Base-by-base conservation (phyloP, 805 yeast genomes). In the Candida ovalis region DNA sequence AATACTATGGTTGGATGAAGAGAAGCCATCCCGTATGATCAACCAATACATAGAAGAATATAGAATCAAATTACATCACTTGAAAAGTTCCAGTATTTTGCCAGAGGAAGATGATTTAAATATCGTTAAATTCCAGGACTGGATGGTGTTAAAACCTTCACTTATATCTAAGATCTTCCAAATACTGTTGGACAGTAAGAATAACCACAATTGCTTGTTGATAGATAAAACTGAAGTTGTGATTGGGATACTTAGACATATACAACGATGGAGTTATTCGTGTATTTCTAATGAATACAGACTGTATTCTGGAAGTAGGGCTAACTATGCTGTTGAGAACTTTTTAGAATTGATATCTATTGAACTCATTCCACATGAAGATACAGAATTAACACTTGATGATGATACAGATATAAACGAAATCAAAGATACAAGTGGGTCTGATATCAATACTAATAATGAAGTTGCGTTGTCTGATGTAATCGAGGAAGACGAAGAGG, bases 191-290 rank as follows among this genome's bases (percentile, higher is more conserved):
- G 82, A 92, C 61, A 67, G 60, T 28, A 70, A 76, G 23, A 71
- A 69, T 32, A 76, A 84, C 54, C 82, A 85, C 58, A 90, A 90
- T 45, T 63, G 87, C 4, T 69, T 92, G 40, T 64, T 92, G 13
- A 81, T 94, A 21, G 98, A 94, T 61, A 78, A 86, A 35, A 83
- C 91, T 6, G 84, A 86, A 49, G 80, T 94, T 12, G 74, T 91
- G 18, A 79, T 89, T 10, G 97, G 97, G 0, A 72, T 91, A 2
- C 68, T 94, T 30, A 73, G 99, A 44, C 83, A 85, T 62, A 73
- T 91, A 36, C 94, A 88, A 66, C 86, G 86, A 67, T 92, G 97
- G 98, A 84, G 82, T 57, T 85, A 86, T 61, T 81, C 91, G 22
- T 84, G 95, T 18, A 81, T 92, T 4, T 77, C 90, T 21, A 85